phyloP scores from a whole-genome alignment of 2,329 filamentous ascomycete genomes.

The Cladosporium velox region DNA sequence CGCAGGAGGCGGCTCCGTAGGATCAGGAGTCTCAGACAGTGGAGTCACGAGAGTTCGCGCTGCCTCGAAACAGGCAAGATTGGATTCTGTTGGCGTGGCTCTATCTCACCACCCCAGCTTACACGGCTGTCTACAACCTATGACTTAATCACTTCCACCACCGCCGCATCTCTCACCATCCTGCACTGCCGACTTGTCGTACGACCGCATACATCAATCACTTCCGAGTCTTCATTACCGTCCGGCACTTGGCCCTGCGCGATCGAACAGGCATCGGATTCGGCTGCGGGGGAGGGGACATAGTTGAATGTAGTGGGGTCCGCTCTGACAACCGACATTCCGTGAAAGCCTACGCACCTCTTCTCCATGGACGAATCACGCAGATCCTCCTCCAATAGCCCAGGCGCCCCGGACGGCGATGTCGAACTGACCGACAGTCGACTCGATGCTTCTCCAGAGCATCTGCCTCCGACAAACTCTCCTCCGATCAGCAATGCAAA shows the following conservation, averaged over 20 bases:
- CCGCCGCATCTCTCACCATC: neutral
- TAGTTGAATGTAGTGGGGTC: constrained; percentile 19
- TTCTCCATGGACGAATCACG: constrained; percentile 20
- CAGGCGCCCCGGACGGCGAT: constrained; percentile 1
- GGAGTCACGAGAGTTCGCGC: constrained; percentile 14
- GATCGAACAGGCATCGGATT: constrained; percentile 8
- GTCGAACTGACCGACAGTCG: neutral
- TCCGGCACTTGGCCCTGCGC: neutral
- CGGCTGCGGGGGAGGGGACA: constrained; percentile 21
- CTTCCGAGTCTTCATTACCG: neutral
- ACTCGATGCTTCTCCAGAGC: neutral
- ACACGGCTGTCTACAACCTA: neutral
- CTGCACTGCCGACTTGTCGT: neutral
- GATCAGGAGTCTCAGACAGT: constrained; percentile 7
- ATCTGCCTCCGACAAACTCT: neutral
- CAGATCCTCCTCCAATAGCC: constrained; percentile 16
- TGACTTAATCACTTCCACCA: constrained; percentile 16
- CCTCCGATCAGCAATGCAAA: constrained; percentile 4
- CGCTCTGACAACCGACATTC: constrained; percentile 7
- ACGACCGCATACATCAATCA: neutral
- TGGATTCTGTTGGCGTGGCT: constrained; percentile 13
- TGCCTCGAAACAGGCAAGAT: constrained; percentile 12
- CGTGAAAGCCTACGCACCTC: constrained; percentile 3
- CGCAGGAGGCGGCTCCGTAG: constrained; percentile 3
- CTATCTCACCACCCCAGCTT: constrained; percentile 20